Evolutionary conservation across 2,329 filamentous ascomycete species (phyloP).

Genomic region (Bertia moriformis): DNA sequence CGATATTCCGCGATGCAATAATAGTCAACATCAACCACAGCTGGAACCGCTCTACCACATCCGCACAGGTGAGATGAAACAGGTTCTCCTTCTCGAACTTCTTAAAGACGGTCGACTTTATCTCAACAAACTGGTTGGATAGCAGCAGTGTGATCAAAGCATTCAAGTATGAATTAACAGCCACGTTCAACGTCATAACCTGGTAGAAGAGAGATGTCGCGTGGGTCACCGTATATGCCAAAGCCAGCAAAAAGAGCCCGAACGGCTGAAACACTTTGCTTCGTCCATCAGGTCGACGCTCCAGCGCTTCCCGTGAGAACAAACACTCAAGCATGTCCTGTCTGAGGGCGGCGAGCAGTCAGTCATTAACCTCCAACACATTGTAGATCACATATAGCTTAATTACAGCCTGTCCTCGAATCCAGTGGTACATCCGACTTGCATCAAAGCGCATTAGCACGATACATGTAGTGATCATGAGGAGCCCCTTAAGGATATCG

Average conservation of each 20-base stretch:
- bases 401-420: slow-evolving; percentile 88
- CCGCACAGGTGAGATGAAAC: slow-evolving; percentile 90
- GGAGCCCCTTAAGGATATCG: slow-evolving; percentile 75
- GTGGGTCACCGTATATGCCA: slow-evolving; percentile 78
- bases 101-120: slow-evolving; percentile 97
- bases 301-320: slow-evolving; percentile 83
- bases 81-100: slow-evolving; percentile 96
- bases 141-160: slow-evolving; percentile 80
- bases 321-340: slow-evolving; percentile 94
- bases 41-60: slow-evolving; percentile 93
- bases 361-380: slow-evolving; percentile 78
- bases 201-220: slow-evolving; percentile 87
- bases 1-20: slow-evolving; percentile 88
- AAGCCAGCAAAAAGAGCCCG: slow-evolving; percentile 76
- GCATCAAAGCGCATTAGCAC: slow-evolving; percentile 85
- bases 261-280: slow-evolving; percentile 82
- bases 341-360: slow-evolving; percentile 76
- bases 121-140: slow-evolving; percentile 97
- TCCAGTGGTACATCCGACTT: slow-evolving; percentile 94
- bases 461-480: slow-evolving; percentile 74
- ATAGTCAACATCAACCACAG: slow-evolving; percentile 95
- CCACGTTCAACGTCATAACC: slow-evolving; percentile 92
- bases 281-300: slow-evolving; percentile 71
- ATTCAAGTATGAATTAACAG: slow-evolving; percentile 97
- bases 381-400: slow-evolving; percentile 99